phyloP scores from a whole-genome alignment of 495 filamentous ascomycete species.

The Penicillium cosmopolitanum region DNA sequence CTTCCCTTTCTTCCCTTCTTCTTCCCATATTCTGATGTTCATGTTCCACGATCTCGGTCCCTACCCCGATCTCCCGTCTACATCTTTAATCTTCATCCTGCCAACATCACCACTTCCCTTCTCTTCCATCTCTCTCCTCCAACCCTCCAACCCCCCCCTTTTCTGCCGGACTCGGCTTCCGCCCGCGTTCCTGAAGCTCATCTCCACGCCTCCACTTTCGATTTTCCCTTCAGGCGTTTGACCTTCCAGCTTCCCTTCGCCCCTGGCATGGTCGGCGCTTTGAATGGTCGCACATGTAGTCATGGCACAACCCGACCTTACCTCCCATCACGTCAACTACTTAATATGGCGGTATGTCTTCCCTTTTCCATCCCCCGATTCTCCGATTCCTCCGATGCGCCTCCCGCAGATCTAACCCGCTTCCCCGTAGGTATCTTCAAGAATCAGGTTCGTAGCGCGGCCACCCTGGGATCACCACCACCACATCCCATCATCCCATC shows the following conservation, averaged over 20 bases:
- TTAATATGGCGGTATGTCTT: slow-evolving; percentile 92
- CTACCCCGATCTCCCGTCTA: slow-evolving; percentile 3
- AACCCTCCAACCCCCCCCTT: slow-evolving; percentile 1
- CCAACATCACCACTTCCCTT: slow-evolving; percentile 1
- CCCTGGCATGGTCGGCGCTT: slow-evolving; percentile 47
- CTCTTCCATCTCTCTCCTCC: slow-evolving; percentile 3
- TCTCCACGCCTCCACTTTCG: slow-evolving; percentile 28
- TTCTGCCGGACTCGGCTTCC: slow-evolving; percentile 10
- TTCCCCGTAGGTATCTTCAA: slow-evolving; percentile 72
- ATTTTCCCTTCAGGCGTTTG: slow-evolving; percentile 21
- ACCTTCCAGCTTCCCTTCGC: slow-evolving; percentile 26
- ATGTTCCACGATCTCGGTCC: slow-evolving; percentile 3
- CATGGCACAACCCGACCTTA: slow-evolving; percentile 62
- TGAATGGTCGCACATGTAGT: slow-evolving; percentile 49
- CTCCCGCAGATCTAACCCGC: slow-evolving; percentile 32
- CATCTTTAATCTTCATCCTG: slow-evolving; percentile 12
- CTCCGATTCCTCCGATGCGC: slow-evolving; percentile 4
- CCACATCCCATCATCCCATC: not conserved
- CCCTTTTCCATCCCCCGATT: slow-evolving; percentile 6
- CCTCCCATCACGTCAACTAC: slow-evolving; percentile 96
- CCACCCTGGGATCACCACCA: slow-evolving; percentile 5
- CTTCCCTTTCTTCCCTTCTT: slow-evolving; percentile 17
- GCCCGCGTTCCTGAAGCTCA: slow-evolving; percentile 13
- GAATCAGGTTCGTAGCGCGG: slow-evolving; percentile 74
- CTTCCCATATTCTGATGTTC: slow-evolving; percentile 2